Evolutionary conservation across 495 filamentous ascomycete species (phyloP), one percentile per base, ranked within the genome.

Genomic region (Neurospora tetraspora): DNA sequence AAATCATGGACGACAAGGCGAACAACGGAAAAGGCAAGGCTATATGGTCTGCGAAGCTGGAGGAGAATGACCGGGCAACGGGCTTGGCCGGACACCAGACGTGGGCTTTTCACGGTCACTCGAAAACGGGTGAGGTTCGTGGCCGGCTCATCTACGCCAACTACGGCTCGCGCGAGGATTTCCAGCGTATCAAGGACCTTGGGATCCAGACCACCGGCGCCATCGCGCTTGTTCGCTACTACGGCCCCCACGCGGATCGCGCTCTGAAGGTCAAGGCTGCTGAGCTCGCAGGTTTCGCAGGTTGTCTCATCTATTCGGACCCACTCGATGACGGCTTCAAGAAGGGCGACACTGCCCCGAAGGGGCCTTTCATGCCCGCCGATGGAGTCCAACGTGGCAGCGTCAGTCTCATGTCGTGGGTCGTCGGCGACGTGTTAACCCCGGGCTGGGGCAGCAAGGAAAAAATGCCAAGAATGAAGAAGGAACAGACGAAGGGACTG

Each of bases 81-180:
- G 84, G 88, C 73, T 80, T 82, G 31, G 80, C 85, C 18, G 84
- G 87, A 70, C 83, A 85, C 71, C 89, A 93, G 75, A 93, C 92
- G 0, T 83, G 85, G 36, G 88, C 88, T 16, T 99, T 97, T 75
- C 96, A 99, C 79, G 95, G 92, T 0, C 91, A 96, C 78, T 97
- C 94, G 14, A 92, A 90, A 76, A 88, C 92, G 9, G 96, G 95
- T 31, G 93, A 94, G 77, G 94, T 95, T 34, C 91, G 87, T n/a
- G 96, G 96, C 0, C 94, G 91, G n/a, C 80, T 99, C 70, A 88
- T 99, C 2, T 99, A 97, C 78, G 96, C 92, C 31, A 97, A 98
- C 78, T 96, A 94, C 76, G 96, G 96, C 16, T 91, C 92, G 70
- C 87, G 87, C 61, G 89, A 92, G 69, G 96, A 99, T 78, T 98